Conservation (phyloP, 2,329 filamentous ascomycete species). For the Diaporthe caulivora region DNA sequence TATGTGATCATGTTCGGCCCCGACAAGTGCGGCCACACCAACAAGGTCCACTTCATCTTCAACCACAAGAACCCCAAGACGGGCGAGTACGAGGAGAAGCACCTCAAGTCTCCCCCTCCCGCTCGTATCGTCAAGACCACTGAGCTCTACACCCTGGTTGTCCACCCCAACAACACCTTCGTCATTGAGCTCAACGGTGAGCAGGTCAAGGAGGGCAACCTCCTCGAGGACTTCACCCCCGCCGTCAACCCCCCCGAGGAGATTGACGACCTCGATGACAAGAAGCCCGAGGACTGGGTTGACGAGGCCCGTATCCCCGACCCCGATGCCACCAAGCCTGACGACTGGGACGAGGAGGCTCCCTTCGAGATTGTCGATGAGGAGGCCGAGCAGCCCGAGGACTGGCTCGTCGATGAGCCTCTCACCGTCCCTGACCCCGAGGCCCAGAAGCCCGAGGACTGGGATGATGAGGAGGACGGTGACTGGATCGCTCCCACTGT, state of each 20-base stretch:
- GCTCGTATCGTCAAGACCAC: slow-evolving; percentile 93
- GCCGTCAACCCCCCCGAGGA: slow-evolving; percentile 94
- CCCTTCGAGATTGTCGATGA: slow-evolving; percentile 96
- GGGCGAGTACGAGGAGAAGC: slow-evolving; percentile 99
- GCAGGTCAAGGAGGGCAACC: slow-evolving; percentile 86
- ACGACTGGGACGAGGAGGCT: slow-evolving; percentile 99
- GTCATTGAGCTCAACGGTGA: slow-evolving; percentile 93
- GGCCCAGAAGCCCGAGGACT: slow-evolving; percentile 97
- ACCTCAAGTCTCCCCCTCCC: slow-evolving; percentile 84
- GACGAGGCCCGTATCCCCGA: slow-evolving; percentile 92
- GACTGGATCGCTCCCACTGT: slow-evolving; percentile 94
- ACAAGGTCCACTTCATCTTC: slow-evolving; percentile 99
- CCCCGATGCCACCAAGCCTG: slow-evolving; percentile 94
- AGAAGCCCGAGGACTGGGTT: slow-evolving; percentile 96
- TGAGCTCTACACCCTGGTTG: slow-evolving; percentile 95
- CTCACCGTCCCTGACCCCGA: slow-evolving; percentile 88
- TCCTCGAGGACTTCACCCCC: slow-evolving; percentile 93
- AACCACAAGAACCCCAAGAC: slow-evolving; percentile 99
- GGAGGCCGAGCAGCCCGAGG: slow-evolving; percentile 89
- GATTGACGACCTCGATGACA: slow-evolving; percentile 94
- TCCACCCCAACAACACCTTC: slow-evolving; percentile 96
- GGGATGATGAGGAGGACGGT: slow-evolving; percentile 99
- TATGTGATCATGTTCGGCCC: slow-evolving; percentile 99
- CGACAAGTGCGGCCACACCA: slow-evolving; percentile 98
- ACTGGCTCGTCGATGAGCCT: slow-evolving; percentile 95